Evolutionary conservation across 139 green algal genomes (phyloP), one percentile per base, ranked within the genome.

Genomic region (Coccomyxa sp.): DNA sequence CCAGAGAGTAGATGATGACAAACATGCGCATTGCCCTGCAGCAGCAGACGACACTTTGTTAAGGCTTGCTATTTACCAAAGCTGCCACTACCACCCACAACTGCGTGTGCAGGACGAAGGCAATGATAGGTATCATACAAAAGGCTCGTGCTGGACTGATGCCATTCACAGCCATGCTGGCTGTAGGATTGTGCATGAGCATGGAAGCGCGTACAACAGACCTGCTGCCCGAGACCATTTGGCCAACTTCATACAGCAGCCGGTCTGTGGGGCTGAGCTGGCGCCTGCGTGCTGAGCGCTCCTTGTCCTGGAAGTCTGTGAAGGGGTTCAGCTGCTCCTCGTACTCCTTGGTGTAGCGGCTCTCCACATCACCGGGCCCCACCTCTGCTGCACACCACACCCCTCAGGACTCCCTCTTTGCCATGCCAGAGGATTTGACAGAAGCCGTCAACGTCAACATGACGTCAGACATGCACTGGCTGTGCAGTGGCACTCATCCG

Each of bases 321-420:
- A 98, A 98, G 14, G 95, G 95, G 84, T 98, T 95, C 39, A 98
- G 87, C 22, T 82, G 82, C 35, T 95, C 91, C 71, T 98, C 95
- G 76, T 98, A 98, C 39, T 94, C 82, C 55, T 87, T 82, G 38
- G 82, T 87, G 86, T 98, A 98, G n/a, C 86, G 84, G 10, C 87
- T 80, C 76, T 97, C 93, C 33, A 94, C 91, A 2, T 93, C 83
- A 31, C 87, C 89, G 31, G 35, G 38, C 81, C 95, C 90, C 70
- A 91, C 91, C 7, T 73, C 77, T 34, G 80, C 78, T 54, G 44
- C 73, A 14, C 73, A 14, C 1, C n/a, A n/a, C n/a, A n/a, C n/a
- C n/a, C n/a, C n/a, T 18, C 31, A 54, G 6, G 3, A 8, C 36
- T 12, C 35, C 34, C 8, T 16, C 0, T 76, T 76, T 54, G 71